phyloP scores from a whole-genome alignment of 1,284 basidiomycete species.

The Marasmius fiardii region DNA sequence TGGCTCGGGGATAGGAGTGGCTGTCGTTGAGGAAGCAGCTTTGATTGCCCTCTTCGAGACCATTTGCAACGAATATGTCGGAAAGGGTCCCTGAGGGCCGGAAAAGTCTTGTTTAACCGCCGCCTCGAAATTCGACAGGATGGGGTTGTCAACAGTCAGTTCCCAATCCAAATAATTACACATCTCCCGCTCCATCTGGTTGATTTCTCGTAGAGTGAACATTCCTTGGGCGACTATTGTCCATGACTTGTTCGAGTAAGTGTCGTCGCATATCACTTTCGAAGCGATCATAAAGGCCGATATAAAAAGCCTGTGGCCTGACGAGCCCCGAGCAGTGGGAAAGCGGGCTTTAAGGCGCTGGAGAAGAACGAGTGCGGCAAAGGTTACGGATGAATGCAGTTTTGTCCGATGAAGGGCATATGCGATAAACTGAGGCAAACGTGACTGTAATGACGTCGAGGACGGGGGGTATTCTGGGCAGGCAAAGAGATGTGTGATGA shows the following conservation, averaged over 20 bases:
- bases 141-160: constrained; percentile 70
- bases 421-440: constrained; percentile 80
- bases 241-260: constrained; percentile 96
- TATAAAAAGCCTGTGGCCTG: constrained; percentile 88
- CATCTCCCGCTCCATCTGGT: constrained; percentile 96
- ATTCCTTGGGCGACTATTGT: constrained; percentile 90
- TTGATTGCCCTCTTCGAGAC: constrained; percentile 49
- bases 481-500: constrained; percentile 78
- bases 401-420: constrained; percentile 90
- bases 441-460: constrained; percentile 50
- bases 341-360: constrained; percentile 89
- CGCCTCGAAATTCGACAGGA: constrained; percentile 62
- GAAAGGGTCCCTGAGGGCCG: constrained; percentile 46
- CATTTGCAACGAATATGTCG: constrained; percentile 54
- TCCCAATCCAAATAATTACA: constrained; percentile 93
- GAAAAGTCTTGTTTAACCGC: constrained; percentile 63
- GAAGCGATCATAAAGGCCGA: constrained; percentile 93
- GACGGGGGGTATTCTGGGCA: constrained; percentile 64
- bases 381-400: constrained; percentile 78
- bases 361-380: constrained; percentile 81
- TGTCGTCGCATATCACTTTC: constrained; percentile 93
- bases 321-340: constrained; percentile 88
- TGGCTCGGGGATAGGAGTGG: constrained; percentile 49
- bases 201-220: constrained; percentile 88
- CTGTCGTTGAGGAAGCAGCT: constrained; percentile 39